Base-by-base conservation (phyloP, 1,139 yeast species). In the Scheffersomyces segobiensis region DNA sequence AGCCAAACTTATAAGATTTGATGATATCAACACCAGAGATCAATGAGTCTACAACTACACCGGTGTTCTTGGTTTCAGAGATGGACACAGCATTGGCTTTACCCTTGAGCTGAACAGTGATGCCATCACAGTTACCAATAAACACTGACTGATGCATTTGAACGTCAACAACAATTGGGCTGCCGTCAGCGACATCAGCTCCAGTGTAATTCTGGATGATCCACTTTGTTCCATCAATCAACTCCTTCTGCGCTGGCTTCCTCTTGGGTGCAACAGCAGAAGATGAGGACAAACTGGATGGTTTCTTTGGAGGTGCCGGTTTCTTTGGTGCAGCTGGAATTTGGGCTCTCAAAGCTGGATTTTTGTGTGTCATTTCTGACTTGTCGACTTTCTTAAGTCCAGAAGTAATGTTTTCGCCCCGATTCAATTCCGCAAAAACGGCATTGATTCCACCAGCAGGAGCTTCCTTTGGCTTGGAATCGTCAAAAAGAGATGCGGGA, bases 301-400 rank as follows among this genome's bases (percentile, higher is more conserved):
- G 97, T 71, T 91, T 91, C 78, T 88, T 90, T 55, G 96, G 96
- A 47, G 87, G 88, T 4, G 79, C 74, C 3, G 87, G 86, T 65
- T 84, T 85, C 66, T 83, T 82, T 46, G 75, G 66, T 5, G 70
- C 64, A 5, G 70, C 64, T 3, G 79, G 75, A 0, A 81, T 75
- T 2, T 82, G 71, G 12, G 80, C 82, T 69, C 97, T 88, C 66
- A 92, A 79, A 52, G 81, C 88, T 5, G 98, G 98, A 74, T 93
- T 93, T 77, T 93, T 93, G 75, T 93, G 98, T 46, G 97, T 92
- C 96, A 91, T 92, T 76, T 93, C 91, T 20, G 96, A 89, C 76
- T 87, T 91, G 65, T 93, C 98, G 52, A 95, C 98, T 75, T 95
- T 95, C 71, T 89, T 91, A 67, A 96, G 85, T 5, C 93, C 91